Conservation (phyloP, 2,329 filamentous ascomycete genomes). For the Niveomyces coronatus region DNA sequence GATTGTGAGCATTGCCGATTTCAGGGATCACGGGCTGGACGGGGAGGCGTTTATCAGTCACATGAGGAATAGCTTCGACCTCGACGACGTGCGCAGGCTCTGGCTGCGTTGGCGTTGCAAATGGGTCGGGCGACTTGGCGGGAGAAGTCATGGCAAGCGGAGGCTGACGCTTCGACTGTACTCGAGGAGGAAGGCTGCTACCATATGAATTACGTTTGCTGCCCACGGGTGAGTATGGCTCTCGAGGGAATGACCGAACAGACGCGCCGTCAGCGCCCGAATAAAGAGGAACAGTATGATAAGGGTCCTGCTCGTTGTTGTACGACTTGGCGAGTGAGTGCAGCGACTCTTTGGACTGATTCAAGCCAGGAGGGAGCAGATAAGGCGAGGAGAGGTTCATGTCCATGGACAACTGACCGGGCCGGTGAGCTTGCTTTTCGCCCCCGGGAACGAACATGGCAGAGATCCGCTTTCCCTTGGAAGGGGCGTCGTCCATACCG, state of each 20-base stretch:
- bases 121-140: conserved; percentile 25
- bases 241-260: conserved; percentile 38
- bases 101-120: conserved; percentile 23
- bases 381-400: conserved; percentile 78
- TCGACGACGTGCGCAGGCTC: conserved; percentile 17
- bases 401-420: conserved; percentile 56
- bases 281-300: conserved; percentile 54
- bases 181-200: conserved; percentile 22
- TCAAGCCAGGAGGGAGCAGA: conserved; percentile 73
- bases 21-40: conserved; percentile 27
- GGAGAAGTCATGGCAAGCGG: conserved; percentile 14
- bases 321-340: conserved; percentile 74
- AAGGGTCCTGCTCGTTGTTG: conserved; percentile 71
- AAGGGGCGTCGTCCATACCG: conserved; percentile 52
- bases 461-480: conserved; percentile 24
- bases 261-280: conserved; percentile 46
- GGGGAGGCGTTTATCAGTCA: conserved; percentile 19
- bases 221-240: conserved; percentile 32
- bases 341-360: conserved; percentile 75
- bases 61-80: conserved; percentile 10
- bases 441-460: conserved; percentile 36
- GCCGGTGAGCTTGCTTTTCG: conserved; percentile 40
- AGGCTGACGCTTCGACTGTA: conserved; percentile 35
- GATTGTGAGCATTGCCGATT: conserved; percentile 25
- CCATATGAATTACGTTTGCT: conserved; percentile 24